Evolutionary conservation across 345 rosid genomes (phyloP).

Genomic region (Salix viminalis): DNA sequence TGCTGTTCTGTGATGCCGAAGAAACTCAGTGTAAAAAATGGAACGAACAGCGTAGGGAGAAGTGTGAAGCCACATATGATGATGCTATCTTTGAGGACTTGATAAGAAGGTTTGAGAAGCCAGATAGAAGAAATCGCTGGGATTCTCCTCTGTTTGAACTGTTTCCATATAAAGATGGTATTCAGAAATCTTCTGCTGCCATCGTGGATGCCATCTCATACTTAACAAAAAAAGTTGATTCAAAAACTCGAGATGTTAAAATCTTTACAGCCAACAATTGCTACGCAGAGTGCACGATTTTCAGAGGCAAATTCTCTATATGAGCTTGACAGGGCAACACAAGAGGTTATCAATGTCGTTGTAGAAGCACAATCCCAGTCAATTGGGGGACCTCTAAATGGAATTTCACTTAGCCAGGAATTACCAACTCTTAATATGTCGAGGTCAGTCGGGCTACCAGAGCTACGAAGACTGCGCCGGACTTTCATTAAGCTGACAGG

Average conservation of each 20-base stretch:
- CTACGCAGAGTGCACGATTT: conserved; percentile 62
- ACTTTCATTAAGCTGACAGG: conserved; percentile 83
- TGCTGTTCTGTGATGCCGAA: conserved; percentile 63
- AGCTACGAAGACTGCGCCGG: conserved; percentile 76
- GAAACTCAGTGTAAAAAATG: conserved; percentile 63
- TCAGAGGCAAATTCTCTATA: conserved; percentile 83
- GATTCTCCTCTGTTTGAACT: conserved; percentile 91
- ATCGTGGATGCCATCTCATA: conserved; percentile 70
- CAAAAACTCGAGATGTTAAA: conserved; percentile 65
- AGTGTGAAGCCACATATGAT: conserved; percentile 55
- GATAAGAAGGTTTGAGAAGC: conserved; percentile 82
- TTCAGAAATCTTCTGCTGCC: conserved; percentile 56
- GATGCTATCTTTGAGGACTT: conserved; percentile 73
- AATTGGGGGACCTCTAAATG: conserved; percentile 60
- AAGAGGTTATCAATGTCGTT: conserved; percentile 63
- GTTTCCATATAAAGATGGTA: conserved; percentile 50
- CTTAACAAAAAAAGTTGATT: conserved; percentile 69
- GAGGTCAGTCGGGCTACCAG: conserved; percentile 78
- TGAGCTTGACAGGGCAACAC: conserved; percentile 83
- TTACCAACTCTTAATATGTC: conserved; percentile 53
- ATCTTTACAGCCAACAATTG: conserved; percentile 88
- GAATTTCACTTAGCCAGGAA: conserved; percentile 54
- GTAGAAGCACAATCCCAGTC: conserved; percentile 80
- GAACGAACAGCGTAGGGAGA: conserved; percentile 68
- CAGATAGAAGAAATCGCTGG: conserved; percentile 90